A percentile compares a stretch with the other conserved stretches of the same genome.
phyloP scores from a whole-genome alignment of 2,329 filamentous ascomycete genomes.

The Ophiostoma australiae region DNA sequence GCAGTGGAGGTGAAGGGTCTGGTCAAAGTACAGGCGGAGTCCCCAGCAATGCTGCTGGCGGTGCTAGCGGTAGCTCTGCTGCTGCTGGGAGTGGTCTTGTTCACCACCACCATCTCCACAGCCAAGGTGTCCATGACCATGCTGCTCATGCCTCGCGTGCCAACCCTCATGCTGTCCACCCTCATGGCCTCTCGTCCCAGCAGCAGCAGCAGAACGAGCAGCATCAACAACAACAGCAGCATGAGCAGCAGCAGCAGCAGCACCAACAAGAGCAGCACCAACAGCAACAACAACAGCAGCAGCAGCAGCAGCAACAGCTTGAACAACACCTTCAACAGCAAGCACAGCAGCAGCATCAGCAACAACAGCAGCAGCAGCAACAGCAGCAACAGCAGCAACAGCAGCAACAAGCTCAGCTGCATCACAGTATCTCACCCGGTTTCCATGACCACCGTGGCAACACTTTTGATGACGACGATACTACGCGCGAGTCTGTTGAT shows the following conservation, averaged over 20 bases:
- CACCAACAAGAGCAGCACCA: neutral
- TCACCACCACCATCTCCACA: conserved; percentile 20
- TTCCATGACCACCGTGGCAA: conserved; percentile 21
- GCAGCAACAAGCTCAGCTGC: conserved; percentile 17
- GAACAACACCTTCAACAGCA: conserved; percentile 13
- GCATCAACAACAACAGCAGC: conserved; percentile 14
- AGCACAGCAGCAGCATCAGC: neutral
- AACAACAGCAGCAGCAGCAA: neutral
- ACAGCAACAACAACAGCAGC: conserved; percentile 13
- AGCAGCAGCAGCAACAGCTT: conserved; percentile 21
- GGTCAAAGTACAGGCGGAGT: neutral
- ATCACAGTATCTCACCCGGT: conserved; percentile 21
- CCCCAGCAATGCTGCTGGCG: neutral
- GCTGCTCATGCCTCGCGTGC: conserved; percentile 6
- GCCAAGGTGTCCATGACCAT: conserved; percentile 17
- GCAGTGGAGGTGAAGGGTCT: conserved; percentile 17
- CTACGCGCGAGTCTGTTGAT: conserved; percentile 41
- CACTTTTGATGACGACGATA: conserved; percentile 31
- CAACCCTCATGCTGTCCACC: conserved; percentile 4
- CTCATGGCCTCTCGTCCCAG: conserved; percentile 1
- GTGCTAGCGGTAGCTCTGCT: neutral
- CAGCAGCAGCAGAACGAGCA: conserved; percentile 19
- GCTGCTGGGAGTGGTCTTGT: neutral
- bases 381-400: conserved; percentile 2
- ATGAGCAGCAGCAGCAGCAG: conserved; percentile 4